Percentiles rank a stretch among this genome's conserved stretches.
Conservation (phyloP, 164 flowering plant species). For the Dillenia suffruticosa region DNA sequence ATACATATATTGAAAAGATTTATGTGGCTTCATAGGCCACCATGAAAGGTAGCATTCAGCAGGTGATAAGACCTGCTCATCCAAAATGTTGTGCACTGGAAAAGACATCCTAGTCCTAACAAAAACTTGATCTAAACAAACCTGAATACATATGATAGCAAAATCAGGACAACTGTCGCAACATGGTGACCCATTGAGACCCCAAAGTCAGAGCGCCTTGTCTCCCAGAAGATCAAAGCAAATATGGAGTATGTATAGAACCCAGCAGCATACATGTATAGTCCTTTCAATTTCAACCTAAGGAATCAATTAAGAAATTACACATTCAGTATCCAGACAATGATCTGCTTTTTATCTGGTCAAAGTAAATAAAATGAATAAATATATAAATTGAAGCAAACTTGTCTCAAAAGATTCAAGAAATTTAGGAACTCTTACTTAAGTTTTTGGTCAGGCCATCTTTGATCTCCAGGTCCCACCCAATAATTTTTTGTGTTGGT, state of each 20-base stretch:
- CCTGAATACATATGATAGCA: conserved; percentile 79
- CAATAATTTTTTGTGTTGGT: conserved; percentile 67
- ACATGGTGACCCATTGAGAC: conserved; percentile 95
- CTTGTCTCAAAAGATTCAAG: too few relatives aligned
- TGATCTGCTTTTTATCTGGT: too few relatives aligned
- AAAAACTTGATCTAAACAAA: conserved; percentile 13
- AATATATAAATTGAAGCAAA: too few relatives aligned
- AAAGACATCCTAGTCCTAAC: too few relatives aligned
- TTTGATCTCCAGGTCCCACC: conserved; percentile 90
- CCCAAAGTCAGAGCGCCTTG: conserved; percentile 92
- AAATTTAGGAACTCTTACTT: conserved; percentile 51
- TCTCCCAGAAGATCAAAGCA: conserved; percentile 94
- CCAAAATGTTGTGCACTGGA: too few relatives aligned
- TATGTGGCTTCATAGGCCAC: too few relatives aligned
- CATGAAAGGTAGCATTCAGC: too few relatives aligned
- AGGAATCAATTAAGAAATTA: not conserved
- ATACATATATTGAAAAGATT: too few relatives aligned
- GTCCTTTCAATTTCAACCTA: conserved; percentile 80
- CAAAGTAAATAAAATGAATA: too few relatives aligned
- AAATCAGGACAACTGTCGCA: conserved; percentile 71
- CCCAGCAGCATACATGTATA: conserved; percentile 86
- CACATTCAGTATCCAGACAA: too few relatives aligned
- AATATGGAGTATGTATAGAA: conserved; percentile 88
- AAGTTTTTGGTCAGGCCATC: conserved; percentile 86
- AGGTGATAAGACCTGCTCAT: too few relatives aligned